A percentile compares a stretch with the other conserved stretches of the same genome.
These are phyloP conservation scores for Claviceps humidiphila DNA, from an alignment of 2,329 filamentous ascomycete species.

Conservation along the genomic window DNA sequence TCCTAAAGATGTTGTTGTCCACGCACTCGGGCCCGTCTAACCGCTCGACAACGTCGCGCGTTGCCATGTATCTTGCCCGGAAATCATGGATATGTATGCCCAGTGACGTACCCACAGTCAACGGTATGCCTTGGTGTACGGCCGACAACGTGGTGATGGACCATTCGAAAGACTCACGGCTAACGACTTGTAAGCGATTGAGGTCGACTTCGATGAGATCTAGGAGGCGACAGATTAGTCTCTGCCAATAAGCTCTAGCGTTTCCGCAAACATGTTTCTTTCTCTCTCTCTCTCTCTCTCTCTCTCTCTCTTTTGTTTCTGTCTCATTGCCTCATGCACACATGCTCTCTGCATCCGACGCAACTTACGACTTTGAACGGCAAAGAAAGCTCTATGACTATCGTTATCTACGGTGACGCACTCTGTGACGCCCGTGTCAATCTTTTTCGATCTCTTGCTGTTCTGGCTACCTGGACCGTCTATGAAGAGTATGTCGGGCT, in stretches of 20 bases:
- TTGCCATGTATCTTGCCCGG: slow-evolving; percentile 29
- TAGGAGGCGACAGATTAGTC: slow-evolving; percentile 6
- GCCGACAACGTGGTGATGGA: slow-evolving; percentile 73
- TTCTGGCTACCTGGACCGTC: slow-evolving; percentile 32
- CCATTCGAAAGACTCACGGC: slow-evolving; percentile 61
- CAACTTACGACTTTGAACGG: slow-evolving; percentile 54
- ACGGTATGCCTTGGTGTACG: slow-evolving; percentile 48
- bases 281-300: neutral
- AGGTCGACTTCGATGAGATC: slow-evolving; percentile 73
- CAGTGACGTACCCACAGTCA: slow-evolving; percentile 73
- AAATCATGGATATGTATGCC: slow-evolving; percentile 77
- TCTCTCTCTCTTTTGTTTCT: neutral
- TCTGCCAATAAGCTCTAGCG: neutral
- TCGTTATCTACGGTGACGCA: slow-evolving; percentile 67
- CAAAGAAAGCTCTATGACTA: slow-evolving; percentile 60
- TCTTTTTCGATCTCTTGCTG: slow-evolving; percentile 44
- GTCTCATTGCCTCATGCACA: neutral
- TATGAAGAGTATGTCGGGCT: slow-evolving; percentile 52
- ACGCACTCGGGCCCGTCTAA: slow-evolving; percentile 17
- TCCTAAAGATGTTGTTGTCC: slow-evolving; percentile 18
- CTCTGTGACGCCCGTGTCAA: slow-evolving; percentile 63
- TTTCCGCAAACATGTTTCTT: neutral
- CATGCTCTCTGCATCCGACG: neutral
- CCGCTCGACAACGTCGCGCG: slow-evolving; percentile 22
- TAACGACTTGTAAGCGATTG: slow-evolving; percentile 54